Base-by-base conservation (phyloP, 441 rosid species). In the Adansonia madagascariensis region DNA sequence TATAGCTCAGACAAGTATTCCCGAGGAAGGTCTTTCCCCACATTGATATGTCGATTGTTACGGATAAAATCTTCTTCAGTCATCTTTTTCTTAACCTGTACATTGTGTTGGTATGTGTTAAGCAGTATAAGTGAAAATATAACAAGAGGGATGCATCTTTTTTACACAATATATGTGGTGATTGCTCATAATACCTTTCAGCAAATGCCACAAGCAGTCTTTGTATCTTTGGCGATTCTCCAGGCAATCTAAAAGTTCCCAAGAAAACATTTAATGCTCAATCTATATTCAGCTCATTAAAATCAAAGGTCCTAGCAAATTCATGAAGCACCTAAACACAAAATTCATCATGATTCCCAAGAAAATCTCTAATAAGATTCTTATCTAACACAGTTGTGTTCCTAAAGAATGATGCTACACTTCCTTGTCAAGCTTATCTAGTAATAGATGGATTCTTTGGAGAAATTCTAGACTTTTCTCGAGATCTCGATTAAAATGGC, bases 181-280 rank as follows among this genome's bases (percentile, higher is more conserved):
- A 90, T 78, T 95, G 99, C 86, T 95, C 95, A 86, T 95, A 92
- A 79, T 95, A 95, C 89, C 97, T 88, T 84, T 92, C 98, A 76
- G 97, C 87, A 85, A 95, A 95, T 18, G 98, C 99, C 85, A 89
- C 99, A 52, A 95, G 97, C 78, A 92, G 97, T 85, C 98, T 88
- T 74, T 94, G 95, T 82, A 95, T 94, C 86, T 95, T 95, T 86
- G 94, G 99, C 18, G 98, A 88, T 83, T 95, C 98, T 15, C 99
- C 99, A 76, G 98, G 97, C 79, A 95, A 84, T 78, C 95, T 90
- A 80, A 92, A 94, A 57, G 98, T 94, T 80, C 93, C 99, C 78
- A 92, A 81, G 79, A 94, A 96, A 65, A 95, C 86, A 62, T 96
- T 89, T 84, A 96, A 83, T 3, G 99, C 99, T 52, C 87, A 87